These are phyloP conservation scores for Aspergillus biplanus DNA, from an alignment of 495 filamentous ascomycete species.

Conservation along the genomic window DNA sequence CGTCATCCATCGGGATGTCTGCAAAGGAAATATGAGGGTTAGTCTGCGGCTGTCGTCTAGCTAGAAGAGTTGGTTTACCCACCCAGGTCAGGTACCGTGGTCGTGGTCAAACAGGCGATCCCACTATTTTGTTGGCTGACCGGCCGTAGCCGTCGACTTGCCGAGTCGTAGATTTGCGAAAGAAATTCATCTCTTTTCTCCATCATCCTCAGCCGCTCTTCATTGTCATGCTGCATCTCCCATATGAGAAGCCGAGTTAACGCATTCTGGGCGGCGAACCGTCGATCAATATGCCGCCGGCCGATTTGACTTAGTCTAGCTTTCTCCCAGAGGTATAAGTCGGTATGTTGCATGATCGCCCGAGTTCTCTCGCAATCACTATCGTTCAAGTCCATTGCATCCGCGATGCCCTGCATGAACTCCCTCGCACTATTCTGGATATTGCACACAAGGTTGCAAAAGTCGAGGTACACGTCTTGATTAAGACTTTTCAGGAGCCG, in stretches of 20 bases:
- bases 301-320: constrained; percentile 46
- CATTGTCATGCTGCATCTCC: constrained; percentile 46
- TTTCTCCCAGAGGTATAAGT: constrained; percentile 39
- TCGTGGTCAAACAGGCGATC: constrained; percentile 43
- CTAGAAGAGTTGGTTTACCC: constrained; percentile 21
- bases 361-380: constrained; percentile 7
- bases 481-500: constrained; percentile 49
- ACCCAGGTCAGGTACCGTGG: constrained; percentile 41
- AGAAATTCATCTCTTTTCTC: constrained; percentile 34
- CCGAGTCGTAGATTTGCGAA: constrained; percentile 30
- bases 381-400: constrained; percentile 37
- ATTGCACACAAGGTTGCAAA: constrained; percentile 44
- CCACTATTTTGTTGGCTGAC: constrained; percentile 35
- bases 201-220: constrained; percentile 33
- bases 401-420: constrained; percentile 25
- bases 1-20: constrained; percentile 24
- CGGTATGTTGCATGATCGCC: constrained; percentile 24
- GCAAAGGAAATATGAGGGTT: not conserved
- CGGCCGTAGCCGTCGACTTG: constrained; percentile 32
- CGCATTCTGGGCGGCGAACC: constrained; percentile 42
- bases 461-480: constrained; percentile 48
- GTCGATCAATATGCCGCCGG: constrained; percentile 39
- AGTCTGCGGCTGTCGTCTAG: not conserved
- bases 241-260: constrained; percentile 47
- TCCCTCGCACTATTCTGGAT: constrained; percentile 37